Conservation (phyloP, 768 basidiomycete genomes). For the Obba rivulosa region DNA sequence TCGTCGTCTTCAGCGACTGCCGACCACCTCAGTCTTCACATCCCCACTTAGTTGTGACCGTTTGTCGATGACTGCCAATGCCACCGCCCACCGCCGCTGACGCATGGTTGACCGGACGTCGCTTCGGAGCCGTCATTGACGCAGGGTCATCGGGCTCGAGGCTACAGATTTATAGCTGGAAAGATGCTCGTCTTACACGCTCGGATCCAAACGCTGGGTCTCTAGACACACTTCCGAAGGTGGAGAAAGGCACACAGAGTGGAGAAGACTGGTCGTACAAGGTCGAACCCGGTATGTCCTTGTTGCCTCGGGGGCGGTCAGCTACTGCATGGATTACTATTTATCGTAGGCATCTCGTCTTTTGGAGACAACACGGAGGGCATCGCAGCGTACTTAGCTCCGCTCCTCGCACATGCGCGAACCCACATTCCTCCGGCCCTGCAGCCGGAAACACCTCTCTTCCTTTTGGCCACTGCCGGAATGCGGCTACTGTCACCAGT, state of each 20-base stretch:
- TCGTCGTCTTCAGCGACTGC: too few relatives aligned
- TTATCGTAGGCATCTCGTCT: slow-evolving; percentile 72
- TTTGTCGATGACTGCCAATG: slow-evolving; percentile 41
- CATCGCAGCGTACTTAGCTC: slow-evolving; percentile 72
- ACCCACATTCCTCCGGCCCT: slow-evolving; percentile 83
- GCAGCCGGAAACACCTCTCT: slow-evolving; percentile 81
- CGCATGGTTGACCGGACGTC: slow-evolving; percentile 72
- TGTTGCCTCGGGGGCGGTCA: neutral
- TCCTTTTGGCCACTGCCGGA: slow-evolving; percentile 93
- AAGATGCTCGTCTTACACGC: slow-evolving; percentile 62
- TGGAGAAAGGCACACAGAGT: slow-evolving; percentile 84
- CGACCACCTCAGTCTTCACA: too few relatives aligned
- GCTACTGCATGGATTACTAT: neutral
- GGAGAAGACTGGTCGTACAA: slow-evolving; percentile 87
- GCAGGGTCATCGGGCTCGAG: slow-evolving; percentile 97
- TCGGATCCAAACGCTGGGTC: slow-evolving; percentile 46
- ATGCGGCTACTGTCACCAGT: slow-evolving; percentile 81
- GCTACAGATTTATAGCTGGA: slow-evolving; percentile 96
- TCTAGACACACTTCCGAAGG: slow-evolving; percentile 62
- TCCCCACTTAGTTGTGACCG: too few relatives aligned
- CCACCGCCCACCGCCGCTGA: slow-evolving; percentile 68
- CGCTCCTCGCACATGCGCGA: slow-evolving; percentile 78
- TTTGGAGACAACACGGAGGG: slow-evolving; percentile 64
- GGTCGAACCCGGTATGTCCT: slow-evolving; percentile 82
- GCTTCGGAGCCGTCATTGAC: slow-evolving; percentile 94